Percentiles rank a stretch among this genome's conserved stretches.
These are phyloP conservation scores for Guadua angustifolia DNA, from an alignment of 176 grass and related monocot species.

Conservation along the genomic window DNA sequence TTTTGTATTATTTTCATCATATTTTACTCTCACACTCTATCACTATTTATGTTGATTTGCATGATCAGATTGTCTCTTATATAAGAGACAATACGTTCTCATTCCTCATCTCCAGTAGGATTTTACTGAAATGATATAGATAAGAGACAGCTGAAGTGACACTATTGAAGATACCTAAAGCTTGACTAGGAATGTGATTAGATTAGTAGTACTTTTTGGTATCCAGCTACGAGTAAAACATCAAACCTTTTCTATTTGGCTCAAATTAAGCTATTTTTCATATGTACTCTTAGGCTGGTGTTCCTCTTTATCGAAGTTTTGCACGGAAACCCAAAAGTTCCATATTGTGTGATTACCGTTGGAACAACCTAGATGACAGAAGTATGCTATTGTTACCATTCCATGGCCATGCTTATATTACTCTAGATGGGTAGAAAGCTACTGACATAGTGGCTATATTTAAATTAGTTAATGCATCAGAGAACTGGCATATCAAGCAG, in stretches of 20 bases:
- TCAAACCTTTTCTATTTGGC: neutral
- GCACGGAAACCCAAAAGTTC: conserved; percentile 55
- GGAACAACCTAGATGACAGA: conserved; percentile 29
- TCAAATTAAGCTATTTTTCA: neutral
- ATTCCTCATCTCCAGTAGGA: too few relatives aligned
- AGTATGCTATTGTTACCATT: conserved; percentile 23
- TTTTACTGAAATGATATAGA: too few relatives aligned
- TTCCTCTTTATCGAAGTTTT: conserved; percentile 29
- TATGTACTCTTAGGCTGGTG: conserved; percentile 16
- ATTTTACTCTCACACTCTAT: too few relatives aligned
- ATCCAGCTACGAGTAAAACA: conserved; percentile 13
- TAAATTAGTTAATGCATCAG: neutral
- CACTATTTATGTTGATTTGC: too few relatives aligned
- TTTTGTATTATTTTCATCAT: too few relatives aligned
- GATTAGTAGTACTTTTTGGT: neutral
- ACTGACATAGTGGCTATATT: neutral
- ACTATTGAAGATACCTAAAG: neutral
- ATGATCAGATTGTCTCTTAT: too few relatives aligned
- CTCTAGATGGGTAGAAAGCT: conserved; percentile 28
- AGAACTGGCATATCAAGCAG: neutral
- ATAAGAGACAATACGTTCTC: too few relatives aligned
- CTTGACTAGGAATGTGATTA: conserved; percentile 30
- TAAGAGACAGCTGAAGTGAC: too few relatives aligned
- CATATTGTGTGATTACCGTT: conserved; percentile 15
- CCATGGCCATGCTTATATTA: conserved; percentile 13